Percentiles rank a stretch among this genome's conserved stretches.
Conservation (phyloP, 495 filamentous ascomycete species). For the Aspergillus kassunensis region DNA sequence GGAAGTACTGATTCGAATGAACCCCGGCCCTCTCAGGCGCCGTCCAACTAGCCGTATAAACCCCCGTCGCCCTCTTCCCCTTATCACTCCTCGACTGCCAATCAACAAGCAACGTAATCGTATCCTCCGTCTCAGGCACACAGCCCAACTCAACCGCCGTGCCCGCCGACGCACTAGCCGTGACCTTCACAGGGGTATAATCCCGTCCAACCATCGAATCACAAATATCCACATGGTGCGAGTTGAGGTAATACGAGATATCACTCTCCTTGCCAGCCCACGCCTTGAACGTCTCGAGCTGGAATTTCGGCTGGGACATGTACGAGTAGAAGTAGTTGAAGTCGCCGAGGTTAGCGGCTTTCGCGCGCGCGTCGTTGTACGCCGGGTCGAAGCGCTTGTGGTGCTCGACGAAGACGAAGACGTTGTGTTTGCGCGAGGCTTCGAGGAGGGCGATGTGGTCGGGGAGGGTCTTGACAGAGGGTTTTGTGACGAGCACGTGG, state of each 20-base stretch:
- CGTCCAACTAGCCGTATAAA: conserved; percentile 94
- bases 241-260: conserved; percentile 93
- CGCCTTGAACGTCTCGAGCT: conserved; percentile 92
- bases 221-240: conserved; percentile 86
- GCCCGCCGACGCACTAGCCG: conserved; percentile 69
- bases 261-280: conserved; percentile 91
- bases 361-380: conserved; percentile 76
- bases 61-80: conserved; percentile 71
- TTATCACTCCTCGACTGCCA: conserved; percentile 72
- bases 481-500: conserved; percentile 93
- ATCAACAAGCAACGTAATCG: conserved; percentile 83
- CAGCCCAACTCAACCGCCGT: conserved; percentile 72
- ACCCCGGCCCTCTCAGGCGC: conserved; percentile 88
- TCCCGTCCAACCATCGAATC: conserved; percentile 78
- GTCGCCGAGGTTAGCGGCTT: conserved; percentile 71
- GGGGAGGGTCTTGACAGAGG: conserved; percentile 77
- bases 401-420: conserved; percentile 93
- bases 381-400: conserved; percentile 95
- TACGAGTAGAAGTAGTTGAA: conserved; percentile 99
- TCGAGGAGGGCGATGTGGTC: conserved; percentile 74
- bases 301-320: conserved; percentile 91
- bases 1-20: conserved; percentile 94
- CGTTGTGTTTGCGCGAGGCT: conserved; percentile 66
- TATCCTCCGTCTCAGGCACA: conserved; percentile 78
- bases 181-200: conserved; percentile 74